A percentile compares a stretch with the other conserved stretches of the same genome.
Evolutionary conservation across 306 rosid species (phyloP).

Genomic region (Clitoria ternatea): DNA sequence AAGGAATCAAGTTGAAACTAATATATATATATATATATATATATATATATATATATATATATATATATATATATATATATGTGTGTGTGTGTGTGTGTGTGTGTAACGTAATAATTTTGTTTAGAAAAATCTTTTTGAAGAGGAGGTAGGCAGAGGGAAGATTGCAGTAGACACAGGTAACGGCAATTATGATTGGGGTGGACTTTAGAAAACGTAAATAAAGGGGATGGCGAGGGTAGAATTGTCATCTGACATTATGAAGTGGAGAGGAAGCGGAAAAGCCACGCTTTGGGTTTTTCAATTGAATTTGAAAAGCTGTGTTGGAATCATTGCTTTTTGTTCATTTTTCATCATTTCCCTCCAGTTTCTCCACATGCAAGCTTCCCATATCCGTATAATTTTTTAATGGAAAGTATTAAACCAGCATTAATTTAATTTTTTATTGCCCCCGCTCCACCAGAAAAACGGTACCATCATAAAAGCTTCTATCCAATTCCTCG

Average conservation of each 20-base stretch:
- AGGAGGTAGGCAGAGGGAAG: no score
- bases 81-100: no score
- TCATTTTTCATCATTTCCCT: constrained; percentile 36
- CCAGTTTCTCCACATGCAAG: constrained; percentile 29
- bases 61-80: no score
- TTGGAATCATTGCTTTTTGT: neutral
- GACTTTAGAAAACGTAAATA: neutral
- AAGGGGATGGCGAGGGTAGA: neutral
- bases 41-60: no score
- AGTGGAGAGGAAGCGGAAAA: constrained; percentile 10
- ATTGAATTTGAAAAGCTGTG: neutral
- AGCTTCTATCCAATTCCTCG: neutral
- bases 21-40: no score
- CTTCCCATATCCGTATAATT: neutral
- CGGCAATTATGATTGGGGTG: no score
- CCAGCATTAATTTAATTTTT: constrained; percentile 8
- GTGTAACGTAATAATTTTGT: no score
- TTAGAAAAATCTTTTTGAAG: no score
- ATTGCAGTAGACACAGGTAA: no score
- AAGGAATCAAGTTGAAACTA: no score
- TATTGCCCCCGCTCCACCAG: constrained; percentile 21
- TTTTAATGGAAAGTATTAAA: neutral
- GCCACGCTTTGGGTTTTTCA: constrained; percentile 6
- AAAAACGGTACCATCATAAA: neutral
- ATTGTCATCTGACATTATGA: neutral